Conservation (phyloP, 768 basidiomycete species). For the Tylopilus rubrobrunneus region DNA sequence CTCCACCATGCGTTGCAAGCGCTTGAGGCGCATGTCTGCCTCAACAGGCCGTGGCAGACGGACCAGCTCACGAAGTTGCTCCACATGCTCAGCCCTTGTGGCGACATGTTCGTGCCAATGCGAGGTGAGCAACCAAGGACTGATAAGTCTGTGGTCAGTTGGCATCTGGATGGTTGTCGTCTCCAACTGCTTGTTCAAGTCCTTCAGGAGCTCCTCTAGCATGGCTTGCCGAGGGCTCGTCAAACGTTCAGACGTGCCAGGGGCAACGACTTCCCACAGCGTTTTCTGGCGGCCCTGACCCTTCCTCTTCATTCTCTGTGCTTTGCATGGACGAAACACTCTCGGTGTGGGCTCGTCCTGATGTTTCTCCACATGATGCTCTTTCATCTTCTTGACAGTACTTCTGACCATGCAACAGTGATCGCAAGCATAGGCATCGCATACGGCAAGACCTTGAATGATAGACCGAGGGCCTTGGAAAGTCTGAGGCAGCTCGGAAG, state of each 20-base stretch:
- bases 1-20: fast-evolving
- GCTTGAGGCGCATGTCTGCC: not conserved
- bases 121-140: not conserved
- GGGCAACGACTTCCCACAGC: not conserved
- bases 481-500: too few species aligned
- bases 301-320: not conserved
- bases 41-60: not conserved
- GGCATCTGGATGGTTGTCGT: not conserved
- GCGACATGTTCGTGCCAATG: not conserved
- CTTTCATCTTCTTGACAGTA: not conserved
- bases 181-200: not conserved
- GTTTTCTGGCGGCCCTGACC: not conserved
- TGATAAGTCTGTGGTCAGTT: not conserved
- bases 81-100: fast-evolving
- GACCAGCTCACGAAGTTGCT: fast-evolving
- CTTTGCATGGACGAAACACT: not conserved
- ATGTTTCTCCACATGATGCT: not conserved
- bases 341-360: fast-evolving
- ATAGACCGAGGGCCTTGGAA: not conserved
- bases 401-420: not conserved
- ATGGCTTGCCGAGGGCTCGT: too few species aligned
- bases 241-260: too few species aligned
- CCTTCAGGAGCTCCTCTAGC: not conserved
- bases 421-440: not conserved
- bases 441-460: not conserved